Conservation (phyloP, 2,329 filamentous ascomycete species). For the Westerdykella sp. region DNA sequence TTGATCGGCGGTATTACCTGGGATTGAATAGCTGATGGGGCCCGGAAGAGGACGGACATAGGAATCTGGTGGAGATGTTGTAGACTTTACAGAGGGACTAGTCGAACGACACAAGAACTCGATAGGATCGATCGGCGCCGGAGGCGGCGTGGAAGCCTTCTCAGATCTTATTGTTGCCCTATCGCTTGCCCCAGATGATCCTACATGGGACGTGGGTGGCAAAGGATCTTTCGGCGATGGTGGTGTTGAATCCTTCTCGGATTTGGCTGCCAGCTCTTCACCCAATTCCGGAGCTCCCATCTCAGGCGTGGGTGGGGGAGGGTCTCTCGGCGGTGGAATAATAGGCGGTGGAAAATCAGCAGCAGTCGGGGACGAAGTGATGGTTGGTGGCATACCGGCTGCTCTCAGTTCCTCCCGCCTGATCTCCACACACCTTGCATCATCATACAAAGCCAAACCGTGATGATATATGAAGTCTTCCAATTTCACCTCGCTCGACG, state of each 20-base stretch:
- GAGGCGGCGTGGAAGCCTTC: conserved; percentile 15
- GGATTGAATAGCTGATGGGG: conserved; percentile 17
- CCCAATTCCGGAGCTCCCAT: background rate
- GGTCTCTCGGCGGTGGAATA: conserved; percentile 28
- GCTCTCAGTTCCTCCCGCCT: conserved; percentile 32
- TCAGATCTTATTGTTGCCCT: background rate
- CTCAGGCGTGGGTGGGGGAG: conserved; percentile 17
- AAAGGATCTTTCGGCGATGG: too few species aligned
- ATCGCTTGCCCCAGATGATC: too few species aligned
- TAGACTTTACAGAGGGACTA: background rate
- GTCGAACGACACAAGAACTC: background rate
- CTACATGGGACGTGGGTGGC: too few species aligned
- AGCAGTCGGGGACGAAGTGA: conserved; percentile 32
- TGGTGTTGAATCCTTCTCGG: conserved; percentile 1
- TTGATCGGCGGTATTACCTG: background rate
- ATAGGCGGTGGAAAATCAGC: conserved; percentile 36
- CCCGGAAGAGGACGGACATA: conserved; percentile 27
- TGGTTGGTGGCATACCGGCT: conserved; percentile 35
- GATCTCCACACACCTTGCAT: conserved; percentile 32
- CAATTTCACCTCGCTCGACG: conserved; percentile 37
- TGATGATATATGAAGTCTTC: conserved; percentile 46
- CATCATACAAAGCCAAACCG: conserved; percentile 47
- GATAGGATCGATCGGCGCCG: background rate
- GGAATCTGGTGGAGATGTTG: background rate
- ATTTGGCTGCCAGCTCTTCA: conserved; percentile 9